Evolutionary conservation across 139 green algal species (phyloP), one percentile per base, ranked within the genome.

Genomic region (Microglena sp.): DNA sequence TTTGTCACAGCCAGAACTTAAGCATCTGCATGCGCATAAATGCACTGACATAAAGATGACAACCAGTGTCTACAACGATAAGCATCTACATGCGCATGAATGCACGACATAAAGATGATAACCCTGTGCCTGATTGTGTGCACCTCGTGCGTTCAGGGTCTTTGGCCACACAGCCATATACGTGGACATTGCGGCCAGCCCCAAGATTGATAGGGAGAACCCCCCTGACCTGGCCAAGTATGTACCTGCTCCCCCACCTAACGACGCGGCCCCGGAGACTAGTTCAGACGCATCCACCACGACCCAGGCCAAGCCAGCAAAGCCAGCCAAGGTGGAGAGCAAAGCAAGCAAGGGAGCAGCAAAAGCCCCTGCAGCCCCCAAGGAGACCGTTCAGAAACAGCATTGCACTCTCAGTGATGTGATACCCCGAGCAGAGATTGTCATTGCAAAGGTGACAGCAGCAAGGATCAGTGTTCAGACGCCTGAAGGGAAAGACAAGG

Each of bases 151-250:
- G 26, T 56, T 6, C 35, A 57, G 60, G 24, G 32, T 22, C 31
- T 22, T 65, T n/a, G 60, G 40, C 11, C 5, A 40, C 15, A 34
- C 22, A 11, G 40, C 34, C 26, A 8, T 77, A 4, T 90, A 73
- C 58, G 76, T 87, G n/a, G 81, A 91, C 55, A 57, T 91, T 5
- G 81, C 86, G 55, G 70, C 63, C 1, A 71, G 85, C 2, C 76
- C 84, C 4, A 78, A 77, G 60, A 82, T 89, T 30, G 78, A 84
- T 68, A 67, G 66, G 22, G 71, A 88, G 44, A 84, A 86, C 66
- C 83, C 83, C 29, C 82, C 82, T 33, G 83, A 89, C 68, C 62
- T 87, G 2, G 83, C 85, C 62, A 60, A 74, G 62, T 55, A 76
- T 36, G 72, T 70, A n/a, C n/a, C 70, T 72, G n/a, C n/a, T n/a